Conservation (phyloP, 768 basidiomycete genomes). For the Russula sp. region DNA sequence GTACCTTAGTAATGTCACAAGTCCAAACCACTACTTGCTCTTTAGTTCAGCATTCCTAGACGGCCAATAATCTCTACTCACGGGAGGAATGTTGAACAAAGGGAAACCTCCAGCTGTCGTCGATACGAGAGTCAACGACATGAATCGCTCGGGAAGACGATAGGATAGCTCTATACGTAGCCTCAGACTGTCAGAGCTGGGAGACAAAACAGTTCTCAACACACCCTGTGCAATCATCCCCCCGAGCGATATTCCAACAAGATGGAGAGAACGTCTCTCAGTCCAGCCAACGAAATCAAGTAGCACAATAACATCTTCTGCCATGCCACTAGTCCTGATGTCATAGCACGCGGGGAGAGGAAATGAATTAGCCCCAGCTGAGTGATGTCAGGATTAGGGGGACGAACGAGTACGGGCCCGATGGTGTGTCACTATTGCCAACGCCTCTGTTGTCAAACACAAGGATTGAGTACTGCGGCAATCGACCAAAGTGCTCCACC, state of each 20-base stretch:
- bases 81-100: constrained; percentile 60
- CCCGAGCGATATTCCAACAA: constrained; percentile 72
- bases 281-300: constrained; percentile 73
- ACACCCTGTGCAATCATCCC: constrained; percentile 81
- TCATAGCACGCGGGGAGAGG: not conserved
- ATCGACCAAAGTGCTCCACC: constrained; percentile 55
- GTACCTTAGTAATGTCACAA: constrained; percentile 13
- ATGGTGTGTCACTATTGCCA: constrained; percentile 64
- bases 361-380: not conserved
- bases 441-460: constrained; percentile 86
- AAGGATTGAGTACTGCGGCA: constrained; percentile 50
- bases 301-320: constrained; percentile 61
- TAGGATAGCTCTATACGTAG: constrained; percentile 52
- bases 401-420: constrained; percentile 70
- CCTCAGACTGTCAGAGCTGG: not conserved
- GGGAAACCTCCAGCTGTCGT: constrained; percentile 60
- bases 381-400: constrained; percentile 7
- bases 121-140: constrained; percentile 59
- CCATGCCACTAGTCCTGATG: constrained; percentile 67
- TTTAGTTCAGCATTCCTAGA: not conserved
- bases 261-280: constrained; percentile 49
- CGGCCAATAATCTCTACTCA: constrained; percentile 30
- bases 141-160: constrained; percentile 59
- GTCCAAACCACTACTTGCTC: constrained; percentile 24
- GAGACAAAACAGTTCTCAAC: not conserved